Evolutionary conservation across 148 eudicot species (phyloP).

Genomic region (Nepenthes gracilis): DNA sequence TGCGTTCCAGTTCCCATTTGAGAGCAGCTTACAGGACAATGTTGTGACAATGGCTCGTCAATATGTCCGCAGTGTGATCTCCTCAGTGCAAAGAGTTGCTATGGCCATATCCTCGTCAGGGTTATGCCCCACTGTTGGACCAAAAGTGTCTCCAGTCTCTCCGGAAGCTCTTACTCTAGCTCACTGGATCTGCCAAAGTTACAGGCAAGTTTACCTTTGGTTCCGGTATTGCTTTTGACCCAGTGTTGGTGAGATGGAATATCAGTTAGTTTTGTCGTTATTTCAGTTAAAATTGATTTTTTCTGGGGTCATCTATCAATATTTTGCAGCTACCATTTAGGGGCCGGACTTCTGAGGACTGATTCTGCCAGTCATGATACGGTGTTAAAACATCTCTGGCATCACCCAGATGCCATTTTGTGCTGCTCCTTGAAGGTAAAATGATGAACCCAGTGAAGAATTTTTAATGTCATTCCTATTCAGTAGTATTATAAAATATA

Average conservation of each 20-base stretch:
- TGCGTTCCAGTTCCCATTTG: slow-evolving; percentile 91
- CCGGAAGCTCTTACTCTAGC: slow-evolving; percentile 89
- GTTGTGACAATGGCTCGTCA: slow-evolving; percentile 91
- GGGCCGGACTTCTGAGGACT: slow-evolving; percentile 50
- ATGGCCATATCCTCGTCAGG: slow-evolving; percentile 83
- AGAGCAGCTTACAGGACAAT: slow-evolving; percentile 53
- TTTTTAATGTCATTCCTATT: too few relatives aligned
- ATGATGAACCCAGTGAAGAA: neutral
- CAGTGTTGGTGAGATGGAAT: too few relatives aligned
- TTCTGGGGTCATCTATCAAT: neutral
- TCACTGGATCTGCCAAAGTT: slow-evolving; percentile 93
- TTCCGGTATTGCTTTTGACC: neutral
- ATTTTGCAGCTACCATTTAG: slow-evolving; percentile 56
- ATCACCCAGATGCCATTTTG: slow-evolving; percentile 85
- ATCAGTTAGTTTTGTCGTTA: too few relatives aligned
- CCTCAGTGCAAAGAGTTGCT: slow-evolving; percentile 94
- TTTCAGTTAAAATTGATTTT: neutral
- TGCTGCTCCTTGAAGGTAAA: slow-evolving; percentile 92
- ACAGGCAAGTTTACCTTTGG: slow-evolving; percentile 32
- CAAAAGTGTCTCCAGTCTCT: slow-evolving; percentile 62
- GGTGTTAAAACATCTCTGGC: slow-evolving; percentile 81
- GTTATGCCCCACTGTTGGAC: slow-evolving; percentile 41
- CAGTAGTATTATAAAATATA: too few relatives aligned
- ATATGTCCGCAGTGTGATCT: slow-evolving; percentile 72
- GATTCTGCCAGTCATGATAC: slow-evolving; percentile 47